Percentiles rank a stretch among this genome's conserved stretches.
Evolutionary conservation across 257 asterid genomes (phyloP).

Genomic region (Echites panduratus): DNA sequence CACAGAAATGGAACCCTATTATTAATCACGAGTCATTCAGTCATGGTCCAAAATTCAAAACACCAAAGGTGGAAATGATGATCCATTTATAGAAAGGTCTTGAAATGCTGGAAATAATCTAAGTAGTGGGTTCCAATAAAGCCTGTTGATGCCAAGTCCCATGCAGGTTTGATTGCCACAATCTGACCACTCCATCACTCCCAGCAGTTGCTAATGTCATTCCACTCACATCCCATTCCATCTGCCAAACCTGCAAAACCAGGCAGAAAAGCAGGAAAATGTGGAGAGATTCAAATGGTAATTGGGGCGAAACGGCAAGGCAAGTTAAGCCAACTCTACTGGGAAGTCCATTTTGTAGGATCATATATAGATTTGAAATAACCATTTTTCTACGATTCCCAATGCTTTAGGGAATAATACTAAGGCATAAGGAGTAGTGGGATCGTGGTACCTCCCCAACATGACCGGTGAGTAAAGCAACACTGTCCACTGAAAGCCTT

Average conservation of each 20-base stretch:
- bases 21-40: neutral
- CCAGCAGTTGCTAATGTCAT: constrained; percentile 88
- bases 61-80: neutral
- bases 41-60: neutral
- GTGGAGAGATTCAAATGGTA: neutral
- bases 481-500: constrained; percentile 60
- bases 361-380: neutral
- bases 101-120: neutral
- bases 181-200: constrained; percentile 60
- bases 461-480: constrained; percentile 60
- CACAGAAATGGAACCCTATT: neutral
- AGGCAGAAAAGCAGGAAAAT: neutral
- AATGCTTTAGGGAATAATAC: neutral
- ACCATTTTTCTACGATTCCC: neutral
- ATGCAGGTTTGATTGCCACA: constrained; percentile 80
- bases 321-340: neutral
- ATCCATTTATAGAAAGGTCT: neutral
- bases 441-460: constrained; percentile 57
- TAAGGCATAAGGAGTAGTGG: constrained; percentile 8
- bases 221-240: constrained; percentile 99
- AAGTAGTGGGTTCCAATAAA: constrained; percentile 44
- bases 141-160: constrained; percentile 86
- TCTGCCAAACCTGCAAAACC: constrained; percentile 61
- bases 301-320: too few species aligned
- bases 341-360: neutral